These are phyloP conservation scores for Aristolochia californica DNA, from an alignment of 164 flowering plant genomes.

Conservation along the genomic window DNA sequence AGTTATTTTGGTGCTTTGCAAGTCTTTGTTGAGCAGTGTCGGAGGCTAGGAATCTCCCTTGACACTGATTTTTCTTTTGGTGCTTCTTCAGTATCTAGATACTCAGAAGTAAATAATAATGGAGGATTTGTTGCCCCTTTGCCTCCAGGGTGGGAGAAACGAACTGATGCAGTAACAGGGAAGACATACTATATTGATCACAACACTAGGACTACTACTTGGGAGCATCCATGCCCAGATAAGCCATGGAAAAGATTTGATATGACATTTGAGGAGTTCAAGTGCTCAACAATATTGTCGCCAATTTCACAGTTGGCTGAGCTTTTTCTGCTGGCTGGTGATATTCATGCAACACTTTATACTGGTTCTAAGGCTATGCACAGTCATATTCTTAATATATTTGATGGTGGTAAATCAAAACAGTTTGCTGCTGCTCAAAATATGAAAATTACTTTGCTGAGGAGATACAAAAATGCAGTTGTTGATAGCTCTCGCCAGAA, in stretches of 20 bases:
- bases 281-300: slow-evolving; percentile 74
- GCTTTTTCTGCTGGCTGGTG: slow-evolving; percentile 82
- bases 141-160: slow-evolving; percentile 98
- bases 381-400: slow-evolving; percentile 91
- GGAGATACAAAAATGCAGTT: slow-evolving; percentile 84
- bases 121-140: slow-evolving; percentile 80
- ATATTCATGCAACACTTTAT: slow-evolving; percentile 96
- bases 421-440: slow-evolving; percentile 96
- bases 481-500: slow-evolving; percentile 97
- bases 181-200: slow-evolving; percentile 89
- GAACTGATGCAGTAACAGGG: slow-evolving; percentile 92
- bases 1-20: slow-evolving; percentile 94
- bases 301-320: slow-evolving; percentile 84
- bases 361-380: slow-evolving; percentile 99
- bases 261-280: slow-evolving; percentile 93
- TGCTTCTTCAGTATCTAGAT: slow-evolving; percentile 38
- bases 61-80: slow-evolving; percentile 56
- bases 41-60: slow-evolving; percentile 79
- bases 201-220: slow-evolving; percentile 91
- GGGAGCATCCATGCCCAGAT: slow-evolving; percentile 98
- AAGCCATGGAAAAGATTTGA: slow-evolving; percentile 54
- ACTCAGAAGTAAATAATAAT: slow-evolving; percentile 16
- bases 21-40: slow-evolving; percentile 91
- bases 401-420: slow-evolving; percentile 81
- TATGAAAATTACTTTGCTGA: slow-evolving; percentile 77